These are phyloP conservation scores for Gaeumannomyces tritici DNA, from an alignment of 2,329 filamentous ascomycete species.

Conservation along the genomic window DNA sequence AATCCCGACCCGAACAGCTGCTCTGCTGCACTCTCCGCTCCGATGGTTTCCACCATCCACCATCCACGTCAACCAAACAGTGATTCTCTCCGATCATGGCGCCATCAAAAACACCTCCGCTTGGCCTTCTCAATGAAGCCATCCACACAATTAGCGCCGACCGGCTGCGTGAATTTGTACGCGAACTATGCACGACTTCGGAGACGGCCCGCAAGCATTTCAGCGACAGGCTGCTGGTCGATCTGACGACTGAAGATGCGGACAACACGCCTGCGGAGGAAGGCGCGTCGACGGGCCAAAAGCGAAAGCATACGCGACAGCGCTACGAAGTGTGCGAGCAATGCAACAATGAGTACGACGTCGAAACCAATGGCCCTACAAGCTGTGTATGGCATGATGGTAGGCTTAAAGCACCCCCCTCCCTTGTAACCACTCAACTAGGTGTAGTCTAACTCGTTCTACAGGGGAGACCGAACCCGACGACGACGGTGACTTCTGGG, in stretches of 20 bases:
- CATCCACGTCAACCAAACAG: not conserved
- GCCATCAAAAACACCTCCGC: not conserved
- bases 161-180: not conserved
- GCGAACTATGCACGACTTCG: not conserved
- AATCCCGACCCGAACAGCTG: too few relatives aligned
- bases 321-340: not conserved
- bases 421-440: not conserved
- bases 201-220: not conserved
- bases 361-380: not conserved
- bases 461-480: slow-evolving; percentile 15
- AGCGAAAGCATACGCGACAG: not conserved
- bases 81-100: not conserved
- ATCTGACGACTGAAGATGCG: not conserved
- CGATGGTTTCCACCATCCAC: not conserved
- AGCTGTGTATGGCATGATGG: not conserved
- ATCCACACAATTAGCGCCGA: not conserved
- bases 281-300: not conserved
- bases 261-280: not conserved
- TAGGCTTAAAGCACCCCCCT: not conserved
- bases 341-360: not conserved
- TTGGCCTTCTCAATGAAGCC: not conserved
- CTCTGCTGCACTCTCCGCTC: too few relatives aligned
- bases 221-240: not conserved
- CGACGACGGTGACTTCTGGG: slow-evolving; percentile 15
- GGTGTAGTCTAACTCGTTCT: not conserved